A percentile compares a stretch with the other conserved stretches of the same genome.
phyloP scores from a whole-genome alignment of 2,329 filamentous ascomycete genomes.

The Thermomyces lanuginosus region DNA sequence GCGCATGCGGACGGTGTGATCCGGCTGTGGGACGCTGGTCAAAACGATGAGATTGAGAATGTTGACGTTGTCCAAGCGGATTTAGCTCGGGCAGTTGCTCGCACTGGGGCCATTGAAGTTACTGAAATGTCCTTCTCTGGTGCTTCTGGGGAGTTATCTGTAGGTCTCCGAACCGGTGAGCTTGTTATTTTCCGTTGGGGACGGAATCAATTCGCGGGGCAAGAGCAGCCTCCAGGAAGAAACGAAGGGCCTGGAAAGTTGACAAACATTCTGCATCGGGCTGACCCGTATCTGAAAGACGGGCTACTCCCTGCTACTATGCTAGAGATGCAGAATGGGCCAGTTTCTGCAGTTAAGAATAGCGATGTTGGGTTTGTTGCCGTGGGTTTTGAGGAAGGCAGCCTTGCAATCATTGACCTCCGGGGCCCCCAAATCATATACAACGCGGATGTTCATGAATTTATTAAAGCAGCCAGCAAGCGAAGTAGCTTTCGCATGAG shows the following conservation, averaged over 20 bases:
- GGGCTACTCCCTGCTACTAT: constrained; percentile 66
- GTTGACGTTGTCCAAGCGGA: constrained; percentile 67
- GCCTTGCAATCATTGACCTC: constrained; percentile 68
- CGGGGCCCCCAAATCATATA: constrained; percentile 75
- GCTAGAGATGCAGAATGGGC: constrained; percentile 67
- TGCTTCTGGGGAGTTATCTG: constrained; percentile 69
- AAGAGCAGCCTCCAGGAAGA: constrained; percentile 37
- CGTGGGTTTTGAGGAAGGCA: constrained; percentile 68
- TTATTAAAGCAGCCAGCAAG: constrained; percentile 56
- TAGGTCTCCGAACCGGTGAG: constrained; percentile 70
- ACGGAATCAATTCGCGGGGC: constrained; percentile 56
- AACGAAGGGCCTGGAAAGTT: constrained; percentile 52
- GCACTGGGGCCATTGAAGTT: constrained; percentile 61
- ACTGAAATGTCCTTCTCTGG: constrained; percentile 64
- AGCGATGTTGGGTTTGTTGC: constrained; percentile 91
- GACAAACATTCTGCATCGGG: constrained; percentile 55
- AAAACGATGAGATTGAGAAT: constrained; percentile 89
- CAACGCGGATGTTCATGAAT: constrained; percentile 53
- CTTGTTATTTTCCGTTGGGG: constrained; percentile 77
- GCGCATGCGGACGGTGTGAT: constrained; percentile 83
- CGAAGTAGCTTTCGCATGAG: constrained; percentile 51
- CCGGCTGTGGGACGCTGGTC: constrained; percentile 83
- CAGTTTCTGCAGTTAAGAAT: constrained; percentile 61
- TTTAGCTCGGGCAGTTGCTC: constrained; percentile 62
- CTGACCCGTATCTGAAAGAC: constrained; percentile 58